Base-by-base conservation (phyloP, 1,284 basidiomycete species). In the Naganishia liquefaciens region DNA sequence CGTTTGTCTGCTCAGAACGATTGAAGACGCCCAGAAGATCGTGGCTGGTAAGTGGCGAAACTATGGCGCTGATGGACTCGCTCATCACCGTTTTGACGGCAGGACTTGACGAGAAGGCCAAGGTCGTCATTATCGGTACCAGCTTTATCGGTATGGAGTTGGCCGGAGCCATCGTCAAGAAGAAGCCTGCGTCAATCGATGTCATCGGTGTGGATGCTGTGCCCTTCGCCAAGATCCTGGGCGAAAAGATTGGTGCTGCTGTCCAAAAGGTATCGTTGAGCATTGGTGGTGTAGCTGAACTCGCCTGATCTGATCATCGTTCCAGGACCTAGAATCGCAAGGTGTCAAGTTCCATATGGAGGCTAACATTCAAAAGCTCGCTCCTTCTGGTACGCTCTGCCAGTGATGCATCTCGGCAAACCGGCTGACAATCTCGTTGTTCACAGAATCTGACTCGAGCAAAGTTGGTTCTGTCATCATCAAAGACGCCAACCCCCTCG, bases 121-220 rank as follows among this genome's bases (percentile, higher is more conserved):
- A 86, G 62, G 78, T 91, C 53, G 90, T 93, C 39, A 85, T 96
- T 39, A 89, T 96, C 68, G 93, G 93, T 1, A 89, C 88, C 39
- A 91, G 89, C 21, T 97, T 96, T 80, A 98, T 98, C 73, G 88
- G 90, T 61, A 91, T 97, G 89, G 93, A 98, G 77, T 82, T 92
- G 11, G 91, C 91, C 5, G 84, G 83, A 17, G 89, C 91, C 0
- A 80, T 91, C 0, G 75, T 86, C 5, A 88, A 88, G 73, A 87
- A 88, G 64, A 89, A 88, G 78, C 85, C 89, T 19, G 86, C 85
- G 39, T 75, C 72, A 54, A 70, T 79, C 1, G 75, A 90, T 67
- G 87, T 95, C 60, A 85, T 97, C 61, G 92, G 93, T 0, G 88
- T 88, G 86, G 90, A 91, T 70, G 84, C 87, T 64, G 84, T 85